Evolutionary conservation across 1,139 yeast genomes (phyloP), one percentile per base, ranked within the genome.

Genomic region (Pichia cactophila): DNA sequence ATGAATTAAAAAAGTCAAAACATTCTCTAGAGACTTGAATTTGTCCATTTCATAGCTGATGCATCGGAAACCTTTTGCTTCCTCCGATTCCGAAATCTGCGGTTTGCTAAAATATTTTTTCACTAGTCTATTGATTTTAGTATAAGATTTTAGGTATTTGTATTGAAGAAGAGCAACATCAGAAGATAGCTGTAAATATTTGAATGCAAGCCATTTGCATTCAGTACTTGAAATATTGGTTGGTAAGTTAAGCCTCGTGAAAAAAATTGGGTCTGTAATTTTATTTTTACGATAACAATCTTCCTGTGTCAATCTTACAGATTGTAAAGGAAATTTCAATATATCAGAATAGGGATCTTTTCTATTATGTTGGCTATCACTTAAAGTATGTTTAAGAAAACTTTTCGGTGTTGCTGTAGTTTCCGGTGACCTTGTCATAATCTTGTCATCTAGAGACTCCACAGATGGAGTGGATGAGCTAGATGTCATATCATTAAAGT

Each of bases 21-120:
- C 40, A 26, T 46, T 50, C 43, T 66, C 69, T 17, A 58, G 47
- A 10, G 49, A 36, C 41, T 57, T 60, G 54, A 63, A 61, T 33
- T 54, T 52, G 7, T 56, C 59, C 61, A 61, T 57, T 44, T 63
- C 60, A 10, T 43, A 26, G 33, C 56, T 56, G 26, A 66, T 61
- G 28, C 49, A 46, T 16, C 51, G 50, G 36, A 63, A 56, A 1
- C 69, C 68, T 37, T 56, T 55, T 20, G 56, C 58, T 47, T 66
- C 69, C 14, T 55, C 64, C 28, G 58, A 61, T 17, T 49, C 45
- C 0, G 66, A 54, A 23, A 64, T 47, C 9, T 57, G 60, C 4
- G 61, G 59, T 44, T 57, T 57, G n/a, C 66, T 58, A 42, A 66
- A 66, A 42, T 62, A 60, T 31, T 57, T 51, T 42, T 59, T 56